Percentiles rank a stretch among this genome's conserved stretches.
Conservation (phyloP, 1,139 yeast genomes). For the Yamadazyma diospyri region DNA sequence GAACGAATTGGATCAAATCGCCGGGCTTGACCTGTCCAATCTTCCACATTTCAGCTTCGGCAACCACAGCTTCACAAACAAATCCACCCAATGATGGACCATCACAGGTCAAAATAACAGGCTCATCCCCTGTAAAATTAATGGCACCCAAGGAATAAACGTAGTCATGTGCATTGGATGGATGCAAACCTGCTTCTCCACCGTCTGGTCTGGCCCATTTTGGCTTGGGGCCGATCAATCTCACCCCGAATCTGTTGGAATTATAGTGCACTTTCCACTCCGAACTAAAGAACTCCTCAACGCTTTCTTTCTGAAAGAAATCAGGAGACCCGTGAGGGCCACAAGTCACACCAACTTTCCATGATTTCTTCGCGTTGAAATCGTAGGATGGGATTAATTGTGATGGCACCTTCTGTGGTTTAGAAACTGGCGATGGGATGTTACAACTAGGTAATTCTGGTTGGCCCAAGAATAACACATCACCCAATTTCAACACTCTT, state of each 20-base stretch:
- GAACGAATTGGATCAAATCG: constrained; percentile 75
- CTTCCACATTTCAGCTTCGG: constrained; percentile 97
- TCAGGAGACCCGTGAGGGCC: constrained; percentile 99
- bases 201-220: constrained; percentile 97
- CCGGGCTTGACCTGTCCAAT: constrained; percentile 98
- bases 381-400: constrained; percentile 56
- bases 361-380: constrained; percentile 43
- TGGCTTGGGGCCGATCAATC: constrained; percentile 94
- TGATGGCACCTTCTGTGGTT: constrained; percentile 56
- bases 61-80: constrained; percentile 93
- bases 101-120: constrained; percentile 93
- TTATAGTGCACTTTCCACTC: constrained; percentile 96
- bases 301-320: constrained; percentile 75
- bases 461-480: constrained; percentile 81
- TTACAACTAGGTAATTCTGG: constrained; percentile 66
- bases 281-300: constrained; percentile 66
- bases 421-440: constrained; percentile 66
- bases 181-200: constrained; percentile 97
- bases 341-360: constrained; percentile 91
- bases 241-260: constrained; percentile 93
- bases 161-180: constrained; percentile 96
- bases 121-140: constrained; percentile 97
- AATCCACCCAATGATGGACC: constrained; percentile 98
- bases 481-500: constrained; percentile 85
- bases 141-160: constrained; percentile 95